phyloP scores from a whole-genome alignment of 31 red algal species.

The Odonthalia washingtoniensis region DNA sequence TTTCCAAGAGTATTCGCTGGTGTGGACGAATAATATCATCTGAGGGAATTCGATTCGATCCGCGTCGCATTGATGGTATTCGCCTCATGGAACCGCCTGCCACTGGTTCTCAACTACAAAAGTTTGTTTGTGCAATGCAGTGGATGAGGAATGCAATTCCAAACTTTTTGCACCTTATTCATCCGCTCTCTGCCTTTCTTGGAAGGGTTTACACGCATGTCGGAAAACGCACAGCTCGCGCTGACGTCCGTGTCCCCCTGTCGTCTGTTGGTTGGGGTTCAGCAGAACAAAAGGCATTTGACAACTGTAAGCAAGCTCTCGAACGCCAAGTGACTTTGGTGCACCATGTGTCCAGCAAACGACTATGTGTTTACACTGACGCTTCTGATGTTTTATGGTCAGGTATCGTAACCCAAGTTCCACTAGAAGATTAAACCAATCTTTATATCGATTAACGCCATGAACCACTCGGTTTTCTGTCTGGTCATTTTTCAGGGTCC shows the following conservation, averaged over 20 bases:
- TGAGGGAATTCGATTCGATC: no score
- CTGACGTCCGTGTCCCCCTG: neutral
- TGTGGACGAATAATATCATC: neutral
- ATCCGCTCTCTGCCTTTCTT: neutral
- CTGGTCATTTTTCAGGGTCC: neutral
- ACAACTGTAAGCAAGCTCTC: neutral
- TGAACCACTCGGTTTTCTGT: neutral
- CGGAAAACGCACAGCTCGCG: neutral
- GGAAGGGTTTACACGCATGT: neutral
- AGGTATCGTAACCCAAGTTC: conserved; percentile 12
- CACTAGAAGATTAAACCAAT: neutral
- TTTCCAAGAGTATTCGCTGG: neutral
- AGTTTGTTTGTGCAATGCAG: neutral
- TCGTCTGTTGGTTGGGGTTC: neutral
- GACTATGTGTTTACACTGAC: conserved; percentile 32
- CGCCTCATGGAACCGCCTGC: neutral
- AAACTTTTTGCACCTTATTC: neutral
- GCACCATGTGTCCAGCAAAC: neutral
- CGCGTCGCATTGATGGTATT: neutral
- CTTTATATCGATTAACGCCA: neutral
- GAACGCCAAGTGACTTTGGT: neutral
- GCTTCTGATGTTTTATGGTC: conserved; percentile 28
- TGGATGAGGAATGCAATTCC: neutral
- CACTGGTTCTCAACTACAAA: neutral
- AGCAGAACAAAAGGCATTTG: neutral